phyloP scores from a whole-genome alignment of 1,284 basidiomycete genomes.

The Cutaneotrichosporon cutaneum region DNA sequence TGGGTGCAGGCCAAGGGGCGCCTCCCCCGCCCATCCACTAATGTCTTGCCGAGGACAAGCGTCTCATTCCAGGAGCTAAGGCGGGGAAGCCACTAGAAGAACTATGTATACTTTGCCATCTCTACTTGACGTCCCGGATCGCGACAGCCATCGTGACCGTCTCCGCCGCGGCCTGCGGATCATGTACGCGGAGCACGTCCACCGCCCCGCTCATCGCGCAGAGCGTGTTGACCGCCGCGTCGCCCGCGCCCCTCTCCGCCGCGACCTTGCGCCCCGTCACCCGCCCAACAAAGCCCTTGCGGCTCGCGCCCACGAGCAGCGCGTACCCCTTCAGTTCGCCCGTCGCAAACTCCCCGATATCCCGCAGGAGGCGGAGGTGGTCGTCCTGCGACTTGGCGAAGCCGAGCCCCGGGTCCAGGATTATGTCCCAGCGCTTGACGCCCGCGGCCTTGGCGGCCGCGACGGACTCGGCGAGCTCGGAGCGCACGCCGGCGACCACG shows the following conservation, averaged over 20 bases:
- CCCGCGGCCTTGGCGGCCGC: constrained; percentile 71
- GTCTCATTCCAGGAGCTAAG: too few species aligned
- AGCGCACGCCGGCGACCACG: constrained; percentile 68
- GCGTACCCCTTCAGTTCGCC: constrained; percentile 56
- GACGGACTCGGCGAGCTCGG: constrained; percentile 73
- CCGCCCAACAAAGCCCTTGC: constrained; percentile 77
- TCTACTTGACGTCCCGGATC: constrained; percentile 39
- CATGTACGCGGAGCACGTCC: constrained; percentile 79
- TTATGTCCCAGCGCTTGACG: constrained; percentile 82
- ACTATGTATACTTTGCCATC: not conserved
- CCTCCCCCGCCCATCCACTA: too few species aligned
- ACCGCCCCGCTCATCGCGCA: constrained; percentile 70
- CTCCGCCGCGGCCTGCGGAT: constrained; percentile 68
- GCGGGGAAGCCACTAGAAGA: not conserved
- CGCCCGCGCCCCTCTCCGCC: constrained; percentile 72
- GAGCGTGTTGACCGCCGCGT: constrained; percentile 73
- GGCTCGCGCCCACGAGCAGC: constrained; percentile 72
- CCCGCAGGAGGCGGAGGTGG: constrained; percentile 69
- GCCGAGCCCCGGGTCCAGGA: constrained; percentile 90
- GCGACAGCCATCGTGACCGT: constrained; percentile 60
- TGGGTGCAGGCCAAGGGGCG: too few species aligned
- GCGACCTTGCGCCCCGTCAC: constrained; percentile 57
- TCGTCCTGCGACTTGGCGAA: constrained; percentile 85
- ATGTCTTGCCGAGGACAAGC: too few species aligned
- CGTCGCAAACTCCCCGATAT: constrained; percentile 58